Base-by-base conservation (phyloP, 106 monocot species). In the Alisma plantagoaquatica region DNA sequence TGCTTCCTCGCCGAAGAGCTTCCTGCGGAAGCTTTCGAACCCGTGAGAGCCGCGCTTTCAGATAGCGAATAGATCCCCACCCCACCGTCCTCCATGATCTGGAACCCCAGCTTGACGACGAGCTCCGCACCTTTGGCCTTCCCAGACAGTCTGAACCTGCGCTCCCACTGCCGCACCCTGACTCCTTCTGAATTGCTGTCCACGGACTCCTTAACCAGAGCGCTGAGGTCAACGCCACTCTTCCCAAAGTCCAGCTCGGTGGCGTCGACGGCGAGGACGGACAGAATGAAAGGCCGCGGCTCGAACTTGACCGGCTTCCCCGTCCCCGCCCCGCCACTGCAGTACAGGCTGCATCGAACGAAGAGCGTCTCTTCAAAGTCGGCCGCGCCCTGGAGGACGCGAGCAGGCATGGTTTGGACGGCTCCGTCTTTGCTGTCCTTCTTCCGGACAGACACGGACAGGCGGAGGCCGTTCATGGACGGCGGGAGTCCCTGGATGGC, bases 361-460 rank as follows among this genome's bases (percentile, higher is more conserved):
- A 88, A 94, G 20, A 94, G 64, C 9, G 77, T 84, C 74, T 94
- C 94, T 45, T 94, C 87, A 44, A 88, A 88, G 48, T 94, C 84
- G 21, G 78, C 94, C 9, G 70, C 48, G 12, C 94, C 75, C 19
- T 88, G 83, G 21, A 70, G 64, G 16, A 88, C 84, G 22, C 87
- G 62, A 6, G 94, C 62, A 0, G 94, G 94, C 94, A 88, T 84
- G 53, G 94, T 94, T 62, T 78, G 87, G 23, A 94, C 72, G 4
- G 75, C 70, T n/a, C 94, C 87, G 2, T 94, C 83, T 35, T 68
- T 83, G 15, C 53, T 80, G 46, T 88, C 87, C 70, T 80, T 94
- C 75, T 94, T 94, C 22, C 94, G 71, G n/a, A 88, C 73, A 2
- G 70, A 45, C 11, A 88, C 72, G 2, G 72, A 60, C 49, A 94